These are phyloP conservation scores for Haplosporangium gracile DNA, from an alignment of 192 early-diverging fungal genomes.

Conservation along the genomic window DNA sequence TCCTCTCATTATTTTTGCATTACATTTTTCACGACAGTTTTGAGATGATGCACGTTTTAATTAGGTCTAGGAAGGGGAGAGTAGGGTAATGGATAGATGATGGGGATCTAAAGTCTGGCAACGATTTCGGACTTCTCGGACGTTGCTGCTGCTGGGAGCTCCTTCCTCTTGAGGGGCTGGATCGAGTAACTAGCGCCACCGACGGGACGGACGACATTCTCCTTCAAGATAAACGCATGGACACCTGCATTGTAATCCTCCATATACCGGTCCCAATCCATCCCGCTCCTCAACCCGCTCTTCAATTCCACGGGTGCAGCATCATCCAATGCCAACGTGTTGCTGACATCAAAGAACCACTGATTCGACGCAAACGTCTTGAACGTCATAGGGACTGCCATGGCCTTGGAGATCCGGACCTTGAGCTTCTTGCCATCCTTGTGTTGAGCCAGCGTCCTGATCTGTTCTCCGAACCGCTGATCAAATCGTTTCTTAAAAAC, in stretches of 20 bases:
- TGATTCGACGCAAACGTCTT: slow-evolving; percentile 34
- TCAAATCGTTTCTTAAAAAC: slow-evolving; percentile 50
- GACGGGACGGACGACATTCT: slow-evolving; percentile 40
- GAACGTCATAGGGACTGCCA: slow-evolving; percentile 45
- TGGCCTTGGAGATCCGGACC: slow-evolving; percentile 42
- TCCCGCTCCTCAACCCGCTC: slow-evolving; percentile 35
- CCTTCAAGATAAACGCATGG: slow-evolving; percentile 35
- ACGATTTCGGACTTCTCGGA: slow-evolving; percentile 16
- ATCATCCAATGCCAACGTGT: slow-evolving; percentile 40
- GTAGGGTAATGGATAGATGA: not conserved
- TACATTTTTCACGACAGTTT: not conserved
- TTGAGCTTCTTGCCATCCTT: slow-evolving; percentile 42
- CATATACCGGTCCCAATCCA: slow-evolving; percentile 53
- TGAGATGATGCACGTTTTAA: not conserved
- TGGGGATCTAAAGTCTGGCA: slow-evolving; percentile 19
- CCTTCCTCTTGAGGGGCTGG: not conserved
- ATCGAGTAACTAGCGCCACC: not conserved
- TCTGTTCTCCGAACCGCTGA: slow-evolving; percentile 43
- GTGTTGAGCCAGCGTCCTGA: slow-evolving; percentile 34
- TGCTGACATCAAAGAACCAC: slow-evolving; percentile 50
- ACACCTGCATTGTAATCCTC: slow-evolving; percentile 47
- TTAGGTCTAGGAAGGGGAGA: not conserved
- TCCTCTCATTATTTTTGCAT: not conserved
- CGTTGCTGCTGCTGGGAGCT: not conserved
- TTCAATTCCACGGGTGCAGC: slow-evolving; percentile 39